Evolutionary conservation across 768 basidiomycete species (phyloP), one percentile per base, ranked within the genome.

Genomic region (Gautieria morchelliformis): DNA sequence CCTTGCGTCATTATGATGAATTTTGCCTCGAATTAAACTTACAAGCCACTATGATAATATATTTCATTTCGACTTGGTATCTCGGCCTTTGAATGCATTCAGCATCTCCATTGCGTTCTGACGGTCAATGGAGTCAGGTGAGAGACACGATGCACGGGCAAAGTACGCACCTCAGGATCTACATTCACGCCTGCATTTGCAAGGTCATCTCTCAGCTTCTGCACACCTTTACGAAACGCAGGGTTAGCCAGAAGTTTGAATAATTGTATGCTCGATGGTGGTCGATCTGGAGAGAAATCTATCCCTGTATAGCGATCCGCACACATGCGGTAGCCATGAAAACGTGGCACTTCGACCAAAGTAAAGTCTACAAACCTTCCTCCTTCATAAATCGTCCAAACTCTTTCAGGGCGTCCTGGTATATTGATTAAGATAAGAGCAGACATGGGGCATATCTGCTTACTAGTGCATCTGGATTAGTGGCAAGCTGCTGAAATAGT

Each of bases 141-240:
- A 27, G 27, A 5, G 27, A 27, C 27, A 27, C 27, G 27, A 27
- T 27, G 27, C 27, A 27, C 27, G 15, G 30, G 52, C 30, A 4
- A 32, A 19, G n/a, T 59, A 62, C 75, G 53, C 61, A 84, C 84
- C 68, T 80, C 75, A 48, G 79, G 77, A 37, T 66, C 68, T 37
- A 83, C 55, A 64, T 85, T 78, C n/a, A 87, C 65, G 5, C 83
- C 85, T 20, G 82, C 81, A 35, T 79, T 80, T 52, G 77, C 64
- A 59, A 86, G 65, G 57, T 80, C 81, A 14, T 73, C 72, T 52
- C 72, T 69, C 6, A 84, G 70, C 41, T 68, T 69, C 60, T 71
- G 71, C 32, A 76, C 72, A 24, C 75, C 77, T 42, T 67, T 71
- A 56, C 77, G 71, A 58, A 86, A 83, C 58, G 80, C 79, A 1